Percentiles rank a stretch among this genome's conserved stretches.
Conservation (phyloP, 495 filamentous ascomycete species). For the Geopyxis carbonaria region DNA sequence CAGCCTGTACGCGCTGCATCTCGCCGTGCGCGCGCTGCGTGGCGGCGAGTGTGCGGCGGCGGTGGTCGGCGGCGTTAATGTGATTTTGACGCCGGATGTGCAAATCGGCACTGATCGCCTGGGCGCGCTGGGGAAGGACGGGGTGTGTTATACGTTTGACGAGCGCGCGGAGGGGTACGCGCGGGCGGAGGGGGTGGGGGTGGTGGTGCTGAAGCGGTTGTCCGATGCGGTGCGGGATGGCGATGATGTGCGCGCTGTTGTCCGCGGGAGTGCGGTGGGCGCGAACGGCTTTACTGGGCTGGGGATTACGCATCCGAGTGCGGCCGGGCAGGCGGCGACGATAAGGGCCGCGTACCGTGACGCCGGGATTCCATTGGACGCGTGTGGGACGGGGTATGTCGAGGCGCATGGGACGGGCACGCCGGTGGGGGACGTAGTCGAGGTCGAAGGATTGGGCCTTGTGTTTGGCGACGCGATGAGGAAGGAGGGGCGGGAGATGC, state of each 20-base stretch:
- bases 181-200: slow-evolving; percentile 44
- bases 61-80: slow-evolving; percentile 39
- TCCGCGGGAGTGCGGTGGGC: slow-evolving; percentile 41
- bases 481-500: not conserved
- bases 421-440: slow-evolving; percentile 32
- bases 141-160: slow-evolving; percentile 44
- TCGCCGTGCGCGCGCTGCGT: slow-evolving; percentile 19
- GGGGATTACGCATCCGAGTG: slow-evolving; percentile 29
- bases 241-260: slow-evolving; percentile 44
- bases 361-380: slow-evolving; percentile 24
- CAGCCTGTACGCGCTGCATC: slow-evolving; percentile 34
- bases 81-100: slow-evolving; percentile 41
- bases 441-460: slow-evolving; percentile 28
- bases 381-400: slow-evolving; percentile 29
- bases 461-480: not conserved
- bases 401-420: slow-evolving; percentile 40
- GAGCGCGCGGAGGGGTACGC: slow-evolving; percentile 46
- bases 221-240: slow-evolving; percentile 38
- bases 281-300: slow-evolving; percentile 22
- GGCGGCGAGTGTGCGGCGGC: slow-evolving; percentile 33
- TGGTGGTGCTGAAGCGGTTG: slow-evolving; percentile 44
- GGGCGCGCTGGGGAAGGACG: slow-evolving; percentile 23
- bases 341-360: slow-evolving; percentile 27
- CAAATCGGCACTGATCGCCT: slow-evolving; percentile 33
- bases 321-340: slow-evolving; percentile 26